phyloP scores from a whole-genome alignment of 139 green algal species.

The Chlamydomonas eustigma region DNA sequence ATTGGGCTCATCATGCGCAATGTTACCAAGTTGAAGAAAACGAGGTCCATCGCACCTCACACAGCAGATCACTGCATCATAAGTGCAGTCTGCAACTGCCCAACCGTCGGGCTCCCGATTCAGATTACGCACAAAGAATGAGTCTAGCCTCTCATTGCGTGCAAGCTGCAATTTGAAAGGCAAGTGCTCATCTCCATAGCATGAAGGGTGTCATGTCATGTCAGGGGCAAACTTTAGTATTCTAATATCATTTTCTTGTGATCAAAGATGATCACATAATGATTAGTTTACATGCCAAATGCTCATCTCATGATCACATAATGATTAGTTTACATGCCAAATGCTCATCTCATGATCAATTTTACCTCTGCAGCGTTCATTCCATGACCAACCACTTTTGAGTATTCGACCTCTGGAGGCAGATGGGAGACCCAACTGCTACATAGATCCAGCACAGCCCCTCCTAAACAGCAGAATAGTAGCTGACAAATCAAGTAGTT shows the following conservation, averaged over 20 bases:
- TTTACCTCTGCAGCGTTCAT: conserved; percentile 76
- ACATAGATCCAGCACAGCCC: conserved; percentile 65
- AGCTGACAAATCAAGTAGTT: neutral
- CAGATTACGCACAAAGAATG: conserved; percentile 75
- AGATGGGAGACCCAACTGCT: conserved; percentile 79
- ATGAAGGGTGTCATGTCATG: no score
- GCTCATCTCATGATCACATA: no score
- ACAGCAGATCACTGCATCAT: conserved; percentile 80
- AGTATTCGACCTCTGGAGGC: conserved; percentile 61
- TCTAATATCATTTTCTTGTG: no score
- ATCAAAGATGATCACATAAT: no score
- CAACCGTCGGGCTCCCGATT: conserved; percentile 66
- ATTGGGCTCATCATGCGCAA: no score
- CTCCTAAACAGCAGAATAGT: conserved; percentile 13
- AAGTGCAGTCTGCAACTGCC: conserved; percentile 48
- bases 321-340: no score
- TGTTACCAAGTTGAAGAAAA: no score
- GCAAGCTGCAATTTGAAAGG: conserved; percentile 58
- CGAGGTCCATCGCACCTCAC: no score
- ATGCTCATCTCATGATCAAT: no score
- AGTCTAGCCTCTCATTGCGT: conserved; percentile 63
- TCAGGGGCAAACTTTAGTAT: no score
- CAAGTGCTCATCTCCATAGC: no score
- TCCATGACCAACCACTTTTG: conserved; percentile 76
- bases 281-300: no score